These are phyloP conservation scores for Lonicera japonica DNA, from an alignment of 129 eudicot species.

Conservation along the genomic window DNA sequence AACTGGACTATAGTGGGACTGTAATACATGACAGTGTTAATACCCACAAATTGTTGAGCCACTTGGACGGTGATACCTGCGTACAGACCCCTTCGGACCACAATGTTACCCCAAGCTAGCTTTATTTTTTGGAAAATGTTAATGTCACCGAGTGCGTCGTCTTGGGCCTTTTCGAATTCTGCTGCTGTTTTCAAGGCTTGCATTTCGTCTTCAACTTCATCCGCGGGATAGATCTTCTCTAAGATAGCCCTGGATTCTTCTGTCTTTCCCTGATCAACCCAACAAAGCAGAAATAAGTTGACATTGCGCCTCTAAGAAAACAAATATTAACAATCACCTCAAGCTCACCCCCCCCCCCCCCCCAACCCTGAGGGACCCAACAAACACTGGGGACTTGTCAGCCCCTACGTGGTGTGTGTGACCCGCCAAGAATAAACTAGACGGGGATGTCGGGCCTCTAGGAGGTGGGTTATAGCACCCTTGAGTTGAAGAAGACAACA, in stretches of 20 bases:
- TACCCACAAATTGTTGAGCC: constrained; percentile 75
- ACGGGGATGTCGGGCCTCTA: too few species aligned
- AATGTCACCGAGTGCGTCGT: constrained; percentile 10
- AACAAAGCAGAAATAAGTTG: background rate
- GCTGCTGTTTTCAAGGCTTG: constrained; percentile 30
- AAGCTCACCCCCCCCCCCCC: too few species aligned
- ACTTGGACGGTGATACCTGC: constrained; percentile 61
- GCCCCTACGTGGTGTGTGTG: too few species aligned
- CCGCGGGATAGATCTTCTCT: constrained; percentile 42
- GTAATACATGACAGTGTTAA: constrained; percentile 79
- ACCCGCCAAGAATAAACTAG: too few species aligned
- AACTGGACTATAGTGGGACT: constrained; percentile 73
- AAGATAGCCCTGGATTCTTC: constrained; percentile 44
- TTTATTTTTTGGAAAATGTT: constrained; percentile 13
- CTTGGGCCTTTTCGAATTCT: constrained; percentile 23
- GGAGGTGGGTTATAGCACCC: too few species aligned
- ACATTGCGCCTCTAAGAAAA: background rate
- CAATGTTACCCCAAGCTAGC: constrained; percentile 28
- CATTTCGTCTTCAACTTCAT: constrained; percentile 39
- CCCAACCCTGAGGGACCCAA: too few species aligned
- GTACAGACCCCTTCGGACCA: constrained; percentile 41
- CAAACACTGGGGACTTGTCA: too few species aligned
- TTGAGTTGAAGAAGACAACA: too few species aligned
- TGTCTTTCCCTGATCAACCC: constrained; percentile 25
- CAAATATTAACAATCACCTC: too few species aligned